Percentiles rank a stretch among this genome's conserved stretches.
These are phyloP conservation scores for Fusarium nematophilum DNA, from an alignment of 2,329 filamentous ascomycete genomes.

Conservation along the genomic window DNA sequence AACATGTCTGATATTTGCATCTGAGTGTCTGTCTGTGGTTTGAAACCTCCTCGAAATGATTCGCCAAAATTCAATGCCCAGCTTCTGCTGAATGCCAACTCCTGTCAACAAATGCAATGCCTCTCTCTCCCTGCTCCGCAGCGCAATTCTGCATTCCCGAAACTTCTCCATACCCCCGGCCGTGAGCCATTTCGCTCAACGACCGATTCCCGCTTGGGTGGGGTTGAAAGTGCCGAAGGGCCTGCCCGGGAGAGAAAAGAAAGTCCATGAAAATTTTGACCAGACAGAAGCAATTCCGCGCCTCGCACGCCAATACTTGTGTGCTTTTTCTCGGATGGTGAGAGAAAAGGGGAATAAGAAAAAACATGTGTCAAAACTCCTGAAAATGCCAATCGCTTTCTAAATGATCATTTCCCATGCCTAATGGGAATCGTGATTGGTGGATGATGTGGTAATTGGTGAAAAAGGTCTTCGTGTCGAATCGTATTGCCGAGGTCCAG, in stretches of 20 bases:
- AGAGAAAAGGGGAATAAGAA: constrained; percentile 33
- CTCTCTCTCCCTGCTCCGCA: constrained; percentile 25
- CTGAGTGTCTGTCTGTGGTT: constrained; percentile 12
- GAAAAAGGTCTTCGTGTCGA: constrained; percentile 17
- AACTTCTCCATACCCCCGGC: constrained; percentile 29
- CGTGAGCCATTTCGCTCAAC: constrained; percentile 33
- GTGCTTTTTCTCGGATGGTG: constrained; percentile 33
- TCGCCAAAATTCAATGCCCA: constrained; percentile 20
- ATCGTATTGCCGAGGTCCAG: constrained; percentile 25
- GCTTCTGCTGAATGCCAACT: constrained; percentile 15
- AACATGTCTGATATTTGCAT: constrained; percentile 26
- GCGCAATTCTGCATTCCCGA: constrained; percentile 4
- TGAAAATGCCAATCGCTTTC: constrained; percentile 41
- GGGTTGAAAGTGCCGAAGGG: constrained; percentile 24
- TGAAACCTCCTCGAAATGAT: constrained; percentile 6
- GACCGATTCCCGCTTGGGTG: constrained; percentile 23
- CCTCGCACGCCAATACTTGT: constrained; percentile 28
- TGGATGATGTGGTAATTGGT: constrained; percentile 17
- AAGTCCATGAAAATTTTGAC: constrained; percentile 2
- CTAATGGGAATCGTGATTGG: constrained; percentile 37
- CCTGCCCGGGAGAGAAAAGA: constrained; percentile 11
- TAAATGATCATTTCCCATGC: constrained; percentile 38
- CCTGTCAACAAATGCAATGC: constrained; percentile 37
- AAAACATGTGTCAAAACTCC: constrained; percentile 37
- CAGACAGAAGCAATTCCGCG: constrained; percentile 34